Percentiles rank a stretch among this genome's conserved stretches.
Evolutionary conservation across 2,329 filamentous ascomycete genomes (phyloP).

Genomic region (Cladophialophora psammophila): DNA sequence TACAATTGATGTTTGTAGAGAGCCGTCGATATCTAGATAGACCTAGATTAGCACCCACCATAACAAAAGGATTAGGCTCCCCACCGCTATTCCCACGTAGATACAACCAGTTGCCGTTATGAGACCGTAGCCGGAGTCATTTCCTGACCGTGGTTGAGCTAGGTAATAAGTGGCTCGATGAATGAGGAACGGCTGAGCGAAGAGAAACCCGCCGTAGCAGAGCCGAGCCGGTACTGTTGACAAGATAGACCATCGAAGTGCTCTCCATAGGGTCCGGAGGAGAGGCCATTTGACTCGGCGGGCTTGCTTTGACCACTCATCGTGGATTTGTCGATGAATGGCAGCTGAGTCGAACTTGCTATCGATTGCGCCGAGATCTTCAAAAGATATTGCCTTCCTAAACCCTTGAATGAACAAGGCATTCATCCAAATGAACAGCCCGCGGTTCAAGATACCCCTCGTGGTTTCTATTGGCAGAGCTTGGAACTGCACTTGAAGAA

Average conservation of each 20-base stretch:
- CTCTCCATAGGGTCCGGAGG: slow-evolving; percentile 24
- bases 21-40: slow-evolving; percentile 35
- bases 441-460: slow-evolving; percentile 57
- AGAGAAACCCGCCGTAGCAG: slow-evolving; percentile 51
- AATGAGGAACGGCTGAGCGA: slow-evolving; percentile 58
- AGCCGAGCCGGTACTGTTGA: slow-evolving; percentile 43
- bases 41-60: neutral
- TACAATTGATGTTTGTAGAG: slow-evolving; percentile 53
- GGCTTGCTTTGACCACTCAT: slow-evolving; percentile 5
- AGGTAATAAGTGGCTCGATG: slow-evolving; percentile 45
- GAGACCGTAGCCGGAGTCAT: slow-evolving; percentile 48
- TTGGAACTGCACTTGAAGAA: slow-evolving; percentile 49
- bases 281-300: slow-evolving; percentile 14
- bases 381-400: neutral
- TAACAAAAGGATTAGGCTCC: neutral
- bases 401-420: slow-evolving; percentile 2
- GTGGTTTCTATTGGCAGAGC: slow-evolving; percentile 59
- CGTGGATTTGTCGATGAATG: neutral
- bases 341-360: neutral
- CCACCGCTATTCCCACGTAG: slow-evolving; percentile 54
- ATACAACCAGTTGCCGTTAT: slow-evolving; percentile 53
- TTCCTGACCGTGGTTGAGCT: slow-evolving; percentile 10
- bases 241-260: slow-evolving; percentile 14
- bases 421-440: slow-evolving; percentile 62
- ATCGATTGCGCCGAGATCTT: slow-evolving; percentile 9